These are phyloP conservation scores for Penicillium sp. DNA, from an alignment of 2,329 filamentous ascomycete species.

Conservation along the genomic window DNA sequence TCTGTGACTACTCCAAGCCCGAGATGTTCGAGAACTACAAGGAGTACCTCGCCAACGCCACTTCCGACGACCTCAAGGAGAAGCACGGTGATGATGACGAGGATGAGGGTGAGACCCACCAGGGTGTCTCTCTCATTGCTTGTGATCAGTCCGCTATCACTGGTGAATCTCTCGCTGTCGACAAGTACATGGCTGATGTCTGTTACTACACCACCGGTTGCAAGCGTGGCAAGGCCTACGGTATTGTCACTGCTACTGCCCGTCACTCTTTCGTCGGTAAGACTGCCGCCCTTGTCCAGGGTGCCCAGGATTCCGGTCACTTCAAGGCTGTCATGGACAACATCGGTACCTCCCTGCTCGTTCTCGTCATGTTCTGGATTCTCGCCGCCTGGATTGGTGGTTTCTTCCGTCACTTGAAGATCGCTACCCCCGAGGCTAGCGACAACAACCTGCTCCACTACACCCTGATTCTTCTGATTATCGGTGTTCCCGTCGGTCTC, in stretches of 20 bases:
- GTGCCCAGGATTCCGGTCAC: constrained; percentile 72
- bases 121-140: constrained; percentile 65
- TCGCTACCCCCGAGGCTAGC: constrained; percentile 52
- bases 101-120: constrained; percentile 58
- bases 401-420: constrained; percentile 70
- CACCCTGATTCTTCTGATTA: constrained; percentile 69
- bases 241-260: constrained; percentile 65
- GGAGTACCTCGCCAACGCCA: constrained; percentile 63
- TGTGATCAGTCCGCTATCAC: constrained; percentile 79
- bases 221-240: constrained; percentile 76
- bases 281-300: constrained; percentile 71
- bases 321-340: constrained; percentile 84
- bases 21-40: constrained; percentile 68
- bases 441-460: constrained; percentile 67
- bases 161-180: constrained; percentile 69
- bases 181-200: constrained; percentile 66
- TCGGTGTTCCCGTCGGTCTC: constrained; percentile 77
- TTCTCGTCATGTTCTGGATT: constrained; percentile 76
- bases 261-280: constrained; percentile 74
- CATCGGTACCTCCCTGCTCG: constrained; percentile 71
- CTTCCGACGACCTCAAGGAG: constrained; percentile 60
- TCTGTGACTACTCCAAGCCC: constrained; percentile 69
- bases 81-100: constrained; percentile 59
- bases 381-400: constrained; percentile 73
- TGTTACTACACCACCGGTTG: constrained; percentile 79